Evolutionary conservation across 805 yeast genomes (phyloP), one percentile per base, ranked within the genome.

Genomic region (Spathaspora hagerdaliae): DNA sequence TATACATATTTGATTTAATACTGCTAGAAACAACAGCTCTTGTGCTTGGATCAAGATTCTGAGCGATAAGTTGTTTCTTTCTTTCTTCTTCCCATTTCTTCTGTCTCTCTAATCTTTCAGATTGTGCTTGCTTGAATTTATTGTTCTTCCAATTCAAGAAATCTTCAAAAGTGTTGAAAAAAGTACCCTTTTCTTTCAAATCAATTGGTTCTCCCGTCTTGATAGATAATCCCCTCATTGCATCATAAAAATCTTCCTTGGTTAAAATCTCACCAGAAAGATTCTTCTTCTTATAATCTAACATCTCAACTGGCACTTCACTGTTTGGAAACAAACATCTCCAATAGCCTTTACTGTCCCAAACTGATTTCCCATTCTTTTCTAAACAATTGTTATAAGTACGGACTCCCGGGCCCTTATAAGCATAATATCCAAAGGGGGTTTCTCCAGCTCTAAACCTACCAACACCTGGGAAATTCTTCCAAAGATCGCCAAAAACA

Each of bases 291-390:
- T 62, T 56, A 52, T 52, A 42, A 55, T 51, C 49, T 61, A 69
- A 51, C 43, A 67, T 37, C 47, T 59, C 46, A 56, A 69, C 42
- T 54, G 74, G 51, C 49, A 70, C 40, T 63, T 65, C 57, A 31
- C 64, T 48, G 51, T 74, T 73, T 10, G 96, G 96, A 63, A 91
- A 85, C 39, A 92, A 67, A 65, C 98, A 92, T 58, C 91, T 78
- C 97, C 97, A 92, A 62, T 82, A 78, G 0, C 97, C 98, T 19
- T 76, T 73, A 33, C 78, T 66, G 59, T 89, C 95, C 97, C 97
- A 92, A 10, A 81, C 82, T 0, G 88, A 78, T 6, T 76, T 65
- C 3, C 99, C 98, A 7, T 80, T 67, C 32, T 75, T 65, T 15
- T 77, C 77, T 50, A 76, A 54, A 63, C 98, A 92, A 39, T 77